phyloP scores from a whole-genome alignment of 176 grass and related monocot genomes.

The Juncus effusus region DNA sequence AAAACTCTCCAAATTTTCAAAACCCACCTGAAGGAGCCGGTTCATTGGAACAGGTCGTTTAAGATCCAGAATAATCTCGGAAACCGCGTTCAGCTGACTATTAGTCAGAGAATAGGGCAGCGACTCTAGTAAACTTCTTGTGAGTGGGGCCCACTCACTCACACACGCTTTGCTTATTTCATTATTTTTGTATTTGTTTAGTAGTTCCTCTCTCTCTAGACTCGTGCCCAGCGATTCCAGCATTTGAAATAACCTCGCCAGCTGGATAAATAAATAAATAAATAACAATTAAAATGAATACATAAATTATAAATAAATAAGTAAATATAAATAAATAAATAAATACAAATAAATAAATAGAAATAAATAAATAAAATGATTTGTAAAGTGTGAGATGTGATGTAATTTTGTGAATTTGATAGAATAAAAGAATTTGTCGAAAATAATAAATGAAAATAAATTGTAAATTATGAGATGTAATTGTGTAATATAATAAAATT shows the following conservation, averaged over 20 bases:
- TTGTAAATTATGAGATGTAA: too few species aligned
- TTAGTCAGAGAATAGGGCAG: constrained; percentile 81
- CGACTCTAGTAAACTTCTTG: constrained; percentile 55
- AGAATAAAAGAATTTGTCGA: too few species aligned
- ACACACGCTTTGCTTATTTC: constrained; percentile 53
- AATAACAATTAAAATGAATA: neutral
- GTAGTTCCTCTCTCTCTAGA: constrained; percentile 67
- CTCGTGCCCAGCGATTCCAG: constrained; percentile 71
- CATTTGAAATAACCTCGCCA: constrained; percentile 93
- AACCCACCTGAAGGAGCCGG: constrained; percentile 80
- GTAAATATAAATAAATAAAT: neutral
- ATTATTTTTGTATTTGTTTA: constrained; percentile 67
- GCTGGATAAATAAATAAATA: constrained; percentile 56
- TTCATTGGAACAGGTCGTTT: constrained; percentile 91
- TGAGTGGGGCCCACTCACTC: constrained; percentile 62
- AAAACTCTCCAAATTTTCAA: constrained; percentile 9
- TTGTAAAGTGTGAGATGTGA: neutral
- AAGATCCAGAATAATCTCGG: constrained; percentile 99
- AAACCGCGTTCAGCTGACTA: constrained; percentile 82
- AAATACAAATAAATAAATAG: constrained; percentile 12
- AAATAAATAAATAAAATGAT: neutral
- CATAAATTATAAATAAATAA: constrained; percentile 9
- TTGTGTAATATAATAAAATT: too few species aligned
- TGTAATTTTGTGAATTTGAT: too few species aligned
- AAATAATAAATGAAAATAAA: too few species aligned